Evolutionary conservation across 345 rosid species (phyloP), one percentile per base, ranked within the genome.

Genomic region (Pistacia integerrima): DNA sequence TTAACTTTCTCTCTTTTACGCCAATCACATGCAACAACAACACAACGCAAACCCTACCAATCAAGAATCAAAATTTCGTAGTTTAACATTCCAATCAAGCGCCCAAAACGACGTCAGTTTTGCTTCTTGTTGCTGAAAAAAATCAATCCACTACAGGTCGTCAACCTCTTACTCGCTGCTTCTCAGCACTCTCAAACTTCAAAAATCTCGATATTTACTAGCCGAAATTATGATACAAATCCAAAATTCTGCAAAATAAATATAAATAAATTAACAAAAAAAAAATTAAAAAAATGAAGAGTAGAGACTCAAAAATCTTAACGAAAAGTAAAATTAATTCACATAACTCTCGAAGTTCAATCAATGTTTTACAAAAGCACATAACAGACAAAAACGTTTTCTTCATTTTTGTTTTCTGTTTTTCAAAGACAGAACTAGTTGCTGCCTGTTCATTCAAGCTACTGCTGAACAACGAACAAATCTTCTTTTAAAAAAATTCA

Each of bases 31-130:
- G 3, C 57, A 73, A 70, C 11, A 16, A 54, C 14, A 54, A 38
- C 33, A 25, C 11, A 51, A 28, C 61, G 66, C 64, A 66, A 25
- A 60, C 72, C 46, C 84, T 76, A 70, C 90, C 91, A 83, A 80
- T 81, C 88, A 75, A 85, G 90, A 81, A 90, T 80, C 82, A 79
- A 80, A n/a, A 83, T 70, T 41, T 83, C 85, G 77, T 78, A 82
- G 84, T 83, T 87, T 80, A 85, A 80, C 88, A 84, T 85, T 77
- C 86, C 83, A 60, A 44, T 22, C 60, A 64, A 44, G 4, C 11
- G 5, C 48, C 77, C 41, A 48, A 67, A 54, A 12, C 4, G 57
- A 11, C 68, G 55, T 35, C 51, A 65, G 76, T 18, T 64, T 55
- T 60, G 11, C 57, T 17, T 48, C 46, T 58, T 52, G 25, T 46